A percentile compares a stretch with the other conserved stretches of the same genome.
These are phyloP conservation scores for Betula pendula DNA, from an alignment of 306 rosid genomes.

Conservation along the genomic window DNA sequence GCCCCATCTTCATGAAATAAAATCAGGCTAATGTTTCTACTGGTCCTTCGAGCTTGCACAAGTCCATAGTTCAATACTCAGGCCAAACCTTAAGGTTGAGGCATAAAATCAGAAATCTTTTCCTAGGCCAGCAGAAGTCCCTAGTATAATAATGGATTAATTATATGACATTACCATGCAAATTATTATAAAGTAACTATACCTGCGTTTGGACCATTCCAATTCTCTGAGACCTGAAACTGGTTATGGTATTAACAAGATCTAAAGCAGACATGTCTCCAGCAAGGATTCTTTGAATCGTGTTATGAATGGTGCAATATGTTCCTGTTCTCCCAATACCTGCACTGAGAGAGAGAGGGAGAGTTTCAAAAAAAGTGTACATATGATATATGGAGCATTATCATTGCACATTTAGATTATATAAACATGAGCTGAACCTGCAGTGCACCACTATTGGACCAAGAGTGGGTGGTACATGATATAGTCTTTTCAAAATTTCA, in stretches of 20 bases:
- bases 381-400: constrained; percentile 1
- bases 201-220: constrained; percentile 98
- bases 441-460: constrained; percentile 95
- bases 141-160: not conserved
- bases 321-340: constrained; percentile 97
- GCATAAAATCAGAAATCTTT: not conserved
- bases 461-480: constrained; percentile 56
- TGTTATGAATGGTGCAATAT: constrained; percentile 85
- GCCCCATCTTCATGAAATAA: not conserved
- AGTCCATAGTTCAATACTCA: not conserved
- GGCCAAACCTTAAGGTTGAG: not conserved
- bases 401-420: not conserved
- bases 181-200: constrained; percentile 25
- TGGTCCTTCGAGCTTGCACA: not conserved
- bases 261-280: constrained; percentile 91
- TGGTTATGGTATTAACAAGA: constrained; percentile 60
- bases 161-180: constrained; percentile 12
- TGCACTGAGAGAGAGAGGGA: constrained; percentile 69
- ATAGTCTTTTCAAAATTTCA: constrained; percentile 66
- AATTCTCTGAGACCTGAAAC: constrained; percentile 83
- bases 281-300: constrained; percentile 82
- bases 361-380: constrained; percentile 44
- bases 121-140: constrained; percentile 19
- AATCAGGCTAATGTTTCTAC: not conserved
- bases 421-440: constrained; percentile 60